Percentiles rank a stretch among this genome's conserved stretches.
These are phyloP conservation scores for Phytopythium vexans DNA, from an alignment of 352 stramenopile species.

Conservation along the genomic window DNA sequence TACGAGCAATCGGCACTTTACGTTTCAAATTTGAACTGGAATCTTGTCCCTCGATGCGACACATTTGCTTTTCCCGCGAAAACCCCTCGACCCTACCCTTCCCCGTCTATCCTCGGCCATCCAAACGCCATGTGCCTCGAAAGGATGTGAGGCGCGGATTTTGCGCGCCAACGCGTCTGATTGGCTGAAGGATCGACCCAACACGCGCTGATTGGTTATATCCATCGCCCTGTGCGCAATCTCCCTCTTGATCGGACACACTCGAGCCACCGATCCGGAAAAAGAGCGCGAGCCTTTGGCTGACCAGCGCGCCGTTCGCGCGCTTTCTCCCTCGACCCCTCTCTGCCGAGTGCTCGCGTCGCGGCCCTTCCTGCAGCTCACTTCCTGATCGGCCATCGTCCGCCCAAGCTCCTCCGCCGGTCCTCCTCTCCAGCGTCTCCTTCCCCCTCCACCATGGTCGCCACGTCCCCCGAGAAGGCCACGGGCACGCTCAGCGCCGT, in stretches of 20 bases:
- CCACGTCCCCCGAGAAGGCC: constrained; percentile 18
- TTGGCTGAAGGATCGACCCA: constrained; percentile 9
- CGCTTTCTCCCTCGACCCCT: neutral
- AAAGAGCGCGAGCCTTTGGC: neutral
- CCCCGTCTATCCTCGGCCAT: neutral
- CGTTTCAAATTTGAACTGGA: neutral
- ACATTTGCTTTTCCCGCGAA: neutral
- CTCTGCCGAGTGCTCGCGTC: neutral
- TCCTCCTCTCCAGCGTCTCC: constrained; percentile 1
- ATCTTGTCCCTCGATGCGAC: neutral
- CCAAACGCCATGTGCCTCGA: neutral
- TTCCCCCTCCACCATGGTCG: constrained; percentile 25
- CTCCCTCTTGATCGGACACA: neutral
- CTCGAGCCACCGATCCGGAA: constrained; percentile 1
- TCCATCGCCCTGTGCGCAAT: neutral
- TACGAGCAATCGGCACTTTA: too few species aligned
- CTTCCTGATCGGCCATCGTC: constrained; percentile 27
- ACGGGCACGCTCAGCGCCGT: constrained; percentile 14
- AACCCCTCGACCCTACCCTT: too few species aligned
- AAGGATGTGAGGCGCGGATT: neutral
- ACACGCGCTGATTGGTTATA: constrained; percentile 3
- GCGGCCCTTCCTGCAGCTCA: constrained; percentile 9
- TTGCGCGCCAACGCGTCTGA: constrained; percentile 17
- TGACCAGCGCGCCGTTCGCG: neutral
- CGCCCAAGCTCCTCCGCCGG: constrained; percentile 12